Evolutionary conservation across 1,139 yeast genomes (phyloP).

Genomic region (Taphrina confusa): DNA sequence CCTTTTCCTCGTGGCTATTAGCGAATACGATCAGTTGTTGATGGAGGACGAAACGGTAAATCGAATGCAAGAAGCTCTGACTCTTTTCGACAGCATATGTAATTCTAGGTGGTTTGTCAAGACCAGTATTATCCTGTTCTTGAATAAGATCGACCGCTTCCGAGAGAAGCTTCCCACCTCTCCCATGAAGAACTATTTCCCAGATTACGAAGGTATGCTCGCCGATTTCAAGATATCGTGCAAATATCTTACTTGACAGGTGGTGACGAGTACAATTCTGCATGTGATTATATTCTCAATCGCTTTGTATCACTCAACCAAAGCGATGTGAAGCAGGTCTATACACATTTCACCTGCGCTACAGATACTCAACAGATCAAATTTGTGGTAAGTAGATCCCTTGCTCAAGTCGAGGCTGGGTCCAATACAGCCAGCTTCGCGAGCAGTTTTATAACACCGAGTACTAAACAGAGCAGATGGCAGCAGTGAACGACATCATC

Average conservation of each 20-base stretch:
- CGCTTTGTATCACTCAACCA: slow-evolving; percentile 61
- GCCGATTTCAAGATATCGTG: too few species aligned
- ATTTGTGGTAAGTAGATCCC: slow-evolving; percentile 33
- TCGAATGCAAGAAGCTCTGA: slow-evolving; percentile 87
- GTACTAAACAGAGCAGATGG: too few species aligned
- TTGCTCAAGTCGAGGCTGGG: too few species aligned
- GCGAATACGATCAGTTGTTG: slow-evolving; percentile 87
- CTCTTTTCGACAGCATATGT: slow-evolving; percentile 78
- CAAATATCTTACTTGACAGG: too few species aligned
- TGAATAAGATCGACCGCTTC: slow-evolving; percentile 84
- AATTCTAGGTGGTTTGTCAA: slow-evolving; percentile 81
- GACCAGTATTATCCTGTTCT: slow-evolving; percentile 84
- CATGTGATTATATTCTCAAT: slow-evolving; percentile 65
- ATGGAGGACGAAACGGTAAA: slow-evolving; percentile 89
- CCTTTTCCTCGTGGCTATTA: slow-evolving; percentile 84
- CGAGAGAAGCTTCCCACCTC: slow-evolving; percentile 66
- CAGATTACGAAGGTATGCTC: slow-evolving; percentile 53
- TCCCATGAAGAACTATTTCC: slow-evolving; percentile 68
- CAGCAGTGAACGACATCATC: slow-evolving; percentile 90
- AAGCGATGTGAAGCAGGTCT: slow-evolving; percentile 66
- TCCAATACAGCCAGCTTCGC: too few species aligned
- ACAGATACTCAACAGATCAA: slow-evolving; percentile 65
- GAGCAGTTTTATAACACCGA: too few species aligned
- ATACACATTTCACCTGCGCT: slow-evolving; percentile 92
- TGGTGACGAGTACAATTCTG: slow-evolving; percentile 61